Evolutionary conservation across 148 eudicot genomes (phyloP).

Genomic region (Limonium bicolor): DNA sequence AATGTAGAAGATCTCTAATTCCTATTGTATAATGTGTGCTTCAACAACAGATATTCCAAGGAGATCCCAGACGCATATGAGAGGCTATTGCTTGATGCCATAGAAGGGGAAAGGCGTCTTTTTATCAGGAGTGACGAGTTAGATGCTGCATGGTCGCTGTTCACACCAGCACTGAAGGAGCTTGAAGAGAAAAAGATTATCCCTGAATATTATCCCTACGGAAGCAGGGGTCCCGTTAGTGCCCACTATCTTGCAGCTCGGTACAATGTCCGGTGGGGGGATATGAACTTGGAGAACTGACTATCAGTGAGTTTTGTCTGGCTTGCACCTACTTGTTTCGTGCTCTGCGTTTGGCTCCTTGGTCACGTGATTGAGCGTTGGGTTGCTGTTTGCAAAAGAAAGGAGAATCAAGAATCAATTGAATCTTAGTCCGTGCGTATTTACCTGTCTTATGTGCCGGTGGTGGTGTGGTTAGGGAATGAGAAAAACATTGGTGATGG

Average conservation of each 20-base stretch:
- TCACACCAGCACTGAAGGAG: slow-evolving; percentile 77
- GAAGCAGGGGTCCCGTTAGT: slow-evolving; percentile 92
- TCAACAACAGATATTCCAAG: slow-evolving; percentile 86
- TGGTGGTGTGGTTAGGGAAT: too few species aligned
- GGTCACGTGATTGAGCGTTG: too few species aligned
- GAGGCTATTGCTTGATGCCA: slow-evolving; percentile 88
- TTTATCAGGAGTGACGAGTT: slow-evolving; percentile 91
- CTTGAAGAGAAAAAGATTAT: slow-evolving; percentile 61
- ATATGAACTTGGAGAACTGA: slow-evolving; percentile 38
- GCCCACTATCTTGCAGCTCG: slow-evolving; percentile 96
- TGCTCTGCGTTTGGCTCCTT: neutral
- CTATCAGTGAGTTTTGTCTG: neutral
- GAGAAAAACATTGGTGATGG: too few species aligned
- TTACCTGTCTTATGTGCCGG: too few species aligned
- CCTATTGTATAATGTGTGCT: neutral
- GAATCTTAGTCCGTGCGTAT: too few species aligned
- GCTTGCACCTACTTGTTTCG: neutral
- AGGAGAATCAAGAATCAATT: too few species aligned
- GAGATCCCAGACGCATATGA: slow-evolving; percentile 98
- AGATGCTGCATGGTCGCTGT: slow-evolving; percentile 91
- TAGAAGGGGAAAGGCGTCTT: slow-evolving; percentile 87
- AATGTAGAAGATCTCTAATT: neutral
- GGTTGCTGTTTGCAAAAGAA: too few species aligned
- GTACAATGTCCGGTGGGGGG: slow-evolving; percentile 86
- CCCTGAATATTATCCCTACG: slow-evolving; percentile 87